phyloP scores from a whole-genome alignment of 305 asterid genomes.

The Solanum hybrid region DNA sequence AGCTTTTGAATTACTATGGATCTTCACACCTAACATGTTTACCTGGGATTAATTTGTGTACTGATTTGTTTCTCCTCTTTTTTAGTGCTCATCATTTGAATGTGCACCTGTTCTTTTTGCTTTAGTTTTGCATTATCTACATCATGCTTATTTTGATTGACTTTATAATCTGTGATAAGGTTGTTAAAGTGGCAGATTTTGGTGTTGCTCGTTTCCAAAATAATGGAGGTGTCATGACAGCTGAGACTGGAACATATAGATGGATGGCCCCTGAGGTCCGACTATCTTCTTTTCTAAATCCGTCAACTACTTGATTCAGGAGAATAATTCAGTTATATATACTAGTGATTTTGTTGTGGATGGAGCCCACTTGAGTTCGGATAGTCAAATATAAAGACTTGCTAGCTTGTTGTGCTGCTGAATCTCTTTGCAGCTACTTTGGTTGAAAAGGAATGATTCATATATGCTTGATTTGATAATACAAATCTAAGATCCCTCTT shows the following conservation, averaged over 20 bases:
- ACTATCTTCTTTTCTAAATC: constrained; percentile 6
- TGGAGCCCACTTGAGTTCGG: not conserved
- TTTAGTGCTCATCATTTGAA: not conserved
- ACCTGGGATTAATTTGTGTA: not conserved
- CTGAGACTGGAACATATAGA: constrained; percentile 36
- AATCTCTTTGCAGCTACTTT: not conserved
- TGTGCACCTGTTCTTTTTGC: not conserved
- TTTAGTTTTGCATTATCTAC: not conserved
- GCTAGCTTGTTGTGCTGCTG: not conserved
- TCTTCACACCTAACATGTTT: not conserved
- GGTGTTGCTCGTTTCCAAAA: constrained; percentile 37
- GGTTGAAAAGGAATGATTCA: not conserved
- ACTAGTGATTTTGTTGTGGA: not conserved
- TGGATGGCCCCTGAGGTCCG: constrained; percentile 44
- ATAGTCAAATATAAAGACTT: not conserved
- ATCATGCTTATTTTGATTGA: constrained; percentile 15
- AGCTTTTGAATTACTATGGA: not conserved
- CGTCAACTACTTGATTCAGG: not conserved
- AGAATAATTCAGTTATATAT: not conserved
- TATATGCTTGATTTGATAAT: not conserved
- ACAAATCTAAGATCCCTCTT: not conserved
- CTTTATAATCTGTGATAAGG: constrained; percentile 45
- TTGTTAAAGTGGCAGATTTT: constrained; percentile 50
- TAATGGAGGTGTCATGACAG: constrained; percentile 34
- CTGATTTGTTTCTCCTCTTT: not conserved